phyloP scores from a whole-genome alignment of 140 eudicot genomes.

The Erigeron philadelphicus region DNA sequence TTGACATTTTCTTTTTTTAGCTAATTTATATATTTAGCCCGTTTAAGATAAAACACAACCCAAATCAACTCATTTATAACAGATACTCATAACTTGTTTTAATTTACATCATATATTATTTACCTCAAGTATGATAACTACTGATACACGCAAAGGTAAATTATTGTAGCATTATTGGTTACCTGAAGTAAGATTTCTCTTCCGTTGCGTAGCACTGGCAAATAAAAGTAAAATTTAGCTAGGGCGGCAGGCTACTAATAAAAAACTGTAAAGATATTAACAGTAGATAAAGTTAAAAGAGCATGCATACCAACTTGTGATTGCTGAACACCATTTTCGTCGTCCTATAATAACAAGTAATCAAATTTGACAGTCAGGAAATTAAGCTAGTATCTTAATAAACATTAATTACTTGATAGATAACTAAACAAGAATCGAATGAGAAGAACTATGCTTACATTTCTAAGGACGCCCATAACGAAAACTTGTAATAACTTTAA shows the following conservation, averaged over 20 bases:
- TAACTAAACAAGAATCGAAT: neutral
- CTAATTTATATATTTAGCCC: too few species aligned
- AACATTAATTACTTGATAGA: neutral
- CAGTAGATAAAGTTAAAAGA: neutral
- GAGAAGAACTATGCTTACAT: conserved; percentile 34
- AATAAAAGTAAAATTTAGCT: conserved; percentile 19
- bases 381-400: neutral
- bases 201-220: conserved; percentile 50
- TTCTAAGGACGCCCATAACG: conserved; percentile 41
- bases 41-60: too few species aligned
- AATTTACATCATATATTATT: neutral
- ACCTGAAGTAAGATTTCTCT: conserved; percentile 83
- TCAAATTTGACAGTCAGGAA: conserved; percentile 17
- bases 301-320: conserved; percentile 52
- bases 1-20: too few species aligned
- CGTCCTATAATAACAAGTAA: conserved; percentile 32
- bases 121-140: neutral
- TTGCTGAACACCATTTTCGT: conserved; percentile 42
- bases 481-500: conserved; percentile 19
- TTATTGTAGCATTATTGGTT: neutral
- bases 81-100: neutral
- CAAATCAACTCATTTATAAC: neutral
- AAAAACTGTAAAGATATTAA: conserved; percentile 8
- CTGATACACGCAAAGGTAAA: neutral
- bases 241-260: neutral